These are phyloP conservation scores for Linderina pennispora DNA, from an alignment of 192 early-diverging fungal genomes.

Conservation along the genomic window DNA sequence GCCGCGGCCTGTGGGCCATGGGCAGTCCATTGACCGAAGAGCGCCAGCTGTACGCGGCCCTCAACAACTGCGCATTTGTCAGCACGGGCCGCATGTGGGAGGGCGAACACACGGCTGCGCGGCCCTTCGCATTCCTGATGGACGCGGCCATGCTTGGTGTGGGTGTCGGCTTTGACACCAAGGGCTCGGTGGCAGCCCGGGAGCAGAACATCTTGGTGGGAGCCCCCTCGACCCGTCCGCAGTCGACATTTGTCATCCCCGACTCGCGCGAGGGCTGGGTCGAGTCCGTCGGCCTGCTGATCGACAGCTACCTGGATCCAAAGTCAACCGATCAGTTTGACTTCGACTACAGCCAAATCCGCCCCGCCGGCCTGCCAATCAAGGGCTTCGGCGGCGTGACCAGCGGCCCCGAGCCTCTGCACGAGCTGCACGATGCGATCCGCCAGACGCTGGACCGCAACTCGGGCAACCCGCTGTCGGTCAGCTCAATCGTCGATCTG, in stretches of 20 bases:
- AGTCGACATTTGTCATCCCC: constrained; percentile 12
- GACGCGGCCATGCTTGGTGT: constrained; percentile 48
- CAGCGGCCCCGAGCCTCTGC: constrained; percentile 36
- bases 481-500: constrained; percentile 42
- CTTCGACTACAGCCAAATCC: constrained; percentile 34
- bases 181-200: constrained; percentile 15
- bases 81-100: constrained; percentile 48
- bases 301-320: constrained; percentile 36
- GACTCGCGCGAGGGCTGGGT: constrained; percentile 51
- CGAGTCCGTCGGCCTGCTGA: constrained; percentile 26
- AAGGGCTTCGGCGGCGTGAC: constrained; percentile 45
- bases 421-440: constrained; percentile 26
- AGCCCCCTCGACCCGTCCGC: background rate
- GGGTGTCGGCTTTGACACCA: constrained; percentile 50
- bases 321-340: background rate
- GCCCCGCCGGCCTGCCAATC: constrained; percentile 27
- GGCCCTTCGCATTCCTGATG: constrained; percentile 46
- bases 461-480: constrained; percentile 17
- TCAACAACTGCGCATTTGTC: constrained; percentile 51
- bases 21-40: constrained; percentile 44
- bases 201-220: background rate
- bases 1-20: constrained; percentile 51
- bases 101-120: background rate
- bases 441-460: constrained; percentile 11
- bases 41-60: constrained; percentile 34